phyloP scores from a whole-genome alignment of 768 basidiomycete genomes.

The Xanthoconium purpureum region DNA sequence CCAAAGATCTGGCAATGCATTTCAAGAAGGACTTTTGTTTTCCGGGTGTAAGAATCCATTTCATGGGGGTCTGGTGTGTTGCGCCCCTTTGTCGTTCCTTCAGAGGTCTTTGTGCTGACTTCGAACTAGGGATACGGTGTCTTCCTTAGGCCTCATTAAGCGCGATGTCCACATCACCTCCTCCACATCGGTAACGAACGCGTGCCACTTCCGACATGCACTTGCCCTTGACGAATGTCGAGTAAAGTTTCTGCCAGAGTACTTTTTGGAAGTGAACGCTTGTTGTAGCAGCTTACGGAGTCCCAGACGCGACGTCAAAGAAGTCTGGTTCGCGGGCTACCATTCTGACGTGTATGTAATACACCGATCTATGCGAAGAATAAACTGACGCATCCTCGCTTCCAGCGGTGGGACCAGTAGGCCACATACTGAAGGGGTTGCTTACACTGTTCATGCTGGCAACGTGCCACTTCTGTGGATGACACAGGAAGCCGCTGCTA shows the following conservation, averaged over 20 bases:
- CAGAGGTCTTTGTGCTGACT: not conserved
- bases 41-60: constrained; percentile 28
- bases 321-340: constrained; percentile 12
- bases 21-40: constrained; percentile 32
- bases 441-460: not conserved
- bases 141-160: constrained; percentile 6
- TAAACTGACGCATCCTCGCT: not conserved
- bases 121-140: constrained; percentile 11
- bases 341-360: constrained; percentile 10
- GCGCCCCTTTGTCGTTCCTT: not conserved
- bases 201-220: constrained; percentile 14
- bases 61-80: constrained; percentile 33
- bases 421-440: no score
- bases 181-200: constrained; percentile 4
- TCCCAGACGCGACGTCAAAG: constrained; percentile 3
- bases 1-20: not conserved
- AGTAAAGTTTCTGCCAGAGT: constrained; percentile 15
- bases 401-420: constrained; percentile 1
- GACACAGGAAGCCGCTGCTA: constrained; percentile 1
- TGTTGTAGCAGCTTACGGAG: not conserved
- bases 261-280: constrained; percentile 8
- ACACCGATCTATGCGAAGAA: not conserved
- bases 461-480: constrained; percentile 10
- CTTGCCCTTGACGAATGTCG: constrained; percentile 15
- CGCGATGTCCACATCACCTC: constrained; percentile 2